Conservation (phyloP, 2,329 filamentous ascomycete genomes). For the Diaporthe sp. region DNA sequence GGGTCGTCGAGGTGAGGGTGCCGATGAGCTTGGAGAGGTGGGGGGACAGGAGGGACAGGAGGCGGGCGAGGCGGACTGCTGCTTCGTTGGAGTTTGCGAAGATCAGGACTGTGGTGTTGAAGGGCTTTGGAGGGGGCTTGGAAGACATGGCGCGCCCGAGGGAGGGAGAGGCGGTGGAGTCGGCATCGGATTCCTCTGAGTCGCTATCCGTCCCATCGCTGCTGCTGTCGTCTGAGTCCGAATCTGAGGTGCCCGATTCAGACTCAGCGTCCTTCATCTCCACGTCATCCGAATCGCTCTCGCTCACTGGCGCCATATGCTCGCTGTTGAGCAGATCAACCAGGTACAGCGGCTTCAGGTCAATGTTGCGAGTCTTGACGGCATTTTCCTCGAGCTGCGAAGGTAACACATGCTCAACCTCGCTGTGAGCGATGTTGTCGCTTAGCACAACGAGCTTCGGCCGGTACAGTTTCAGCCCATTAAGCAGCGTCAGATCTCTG, state of each 20-base stretch:
- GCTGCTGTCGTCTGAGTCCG: conserved; percentile 50
- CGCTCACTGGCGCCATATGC: conserved; percentile 56
- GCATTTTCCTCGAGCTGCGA: conserved; percentile 73
- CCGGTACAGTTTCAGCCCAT: conserved; percentile 77
- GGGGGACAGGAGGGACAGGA: conserved; percentile 78
- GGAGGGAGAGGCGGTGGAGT: conserved; percentile 34
- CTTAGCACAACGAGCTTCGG: conserved; percentile 82
- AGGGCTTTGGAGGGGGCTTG: conserved; percentile 37
- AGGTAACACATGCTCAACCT: conserved; percentile 71
- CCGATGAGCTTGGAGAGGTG: conserved; percentile 70
- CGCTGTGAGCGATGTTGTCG: conserved; percentile 51
- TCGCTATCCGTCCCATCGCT: conserved; percentile 44
- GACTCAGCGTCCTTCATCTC: conserved; percentile 54
- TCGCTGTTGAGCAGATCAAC: conserved; percentile 78
- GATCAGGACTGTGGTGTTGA: conserved; percentile 73
- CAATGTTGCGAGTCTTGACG: conserved; percentile 77
- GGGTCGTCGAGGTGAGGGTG: conserved; percentile 83
- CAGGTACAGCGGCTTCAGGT: conserved; percentile 87
- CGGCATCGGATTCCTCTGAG: conserved; percentile 46
- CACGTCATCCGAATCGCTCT: conserved; percentile 51
- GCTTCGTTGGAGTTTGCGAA: conserved; percentile 94
- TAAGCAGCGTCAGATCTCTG: conserved; percentile 84
- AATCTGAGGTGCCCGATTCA: conserved; percentile 49
- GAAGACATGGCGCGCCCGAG: background rate
- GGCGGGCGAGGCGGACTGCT: conserved; percentile 86